phyloP scores from a whole-genome alignment of 176 grass and related monocot genomes.

The Oryza coarctata region DNA sequence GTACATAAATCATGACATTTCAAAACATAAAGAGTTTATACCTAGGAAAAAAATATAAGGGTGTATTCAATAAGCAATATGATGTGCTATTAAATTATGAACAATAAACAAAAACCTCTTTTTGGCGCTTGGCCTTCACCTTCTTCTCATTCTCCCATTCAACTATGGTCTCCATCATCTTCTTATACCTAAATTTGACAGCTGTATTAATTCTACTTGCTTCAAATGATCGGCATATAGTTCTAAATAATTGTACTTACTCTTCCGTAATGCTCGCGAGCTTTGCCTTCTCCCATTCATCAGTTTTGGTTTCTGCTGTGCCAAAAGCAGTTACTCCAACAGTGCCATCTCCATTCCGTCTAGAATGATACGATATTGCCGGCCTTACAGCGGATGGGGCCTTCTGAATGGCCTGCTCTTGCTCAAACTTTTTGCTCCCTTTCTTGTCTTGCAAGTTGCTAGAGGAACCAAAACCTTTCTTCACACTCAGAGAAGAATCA shows the following conservation, averaged over 20 bases:
- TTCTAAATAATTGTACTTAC: slow-evolving; percentile 29
- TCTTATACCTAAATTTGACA: slow-evolving; percentile 53
- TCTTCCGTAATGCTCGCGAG: slow-evolving; percentile 51
- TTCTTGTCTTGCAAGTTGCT: slow-evolving; percentile 45
- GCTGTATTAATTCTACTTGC: background rate
- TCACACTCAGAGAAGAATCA: slow-evolving; percentile 33
- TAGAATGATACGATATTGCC: slow-evolving; percentile 37
- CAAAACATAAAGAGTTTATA: background rate
- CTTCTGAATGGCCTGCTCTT: slow-evolving; percentile 48
- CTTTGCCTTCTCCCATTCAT: slow-evolving; percentile 75
- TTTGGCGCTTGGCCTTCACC: slow-evolving; percentile 57
- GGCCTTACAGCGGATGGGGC: slow-evolving; percentile 35
- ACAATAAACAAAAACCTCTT: slow-evolving; percentile 67
- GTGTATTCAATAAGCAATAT: background rate
- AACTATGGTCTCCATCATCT: slow-evolving; percentile 56
- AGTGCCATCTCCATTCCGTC: slow-evolving; percentile 14
- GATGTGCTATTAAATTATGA: slow-evolving; percentile 18
- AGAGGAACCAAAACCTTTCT: slow-evolving; percentile 53
- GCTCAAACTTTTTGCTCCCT: slow-evolving; percentile 58
- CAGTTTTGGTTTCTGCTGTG: slow-evolving; percentile 37
- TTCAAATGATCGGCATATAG: background rate
- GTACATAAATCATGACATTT: slow-evolving; percentile 26
- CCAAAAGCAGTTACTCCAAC: slow-evolving; percentile 6
- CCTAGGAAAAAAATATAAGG: background rate
- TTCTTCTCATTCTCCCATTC: slow-evolving; percentile 86